Conservation (phyloP, 75 land plant species). For the Sequoiadendron giganteum region DNA sequence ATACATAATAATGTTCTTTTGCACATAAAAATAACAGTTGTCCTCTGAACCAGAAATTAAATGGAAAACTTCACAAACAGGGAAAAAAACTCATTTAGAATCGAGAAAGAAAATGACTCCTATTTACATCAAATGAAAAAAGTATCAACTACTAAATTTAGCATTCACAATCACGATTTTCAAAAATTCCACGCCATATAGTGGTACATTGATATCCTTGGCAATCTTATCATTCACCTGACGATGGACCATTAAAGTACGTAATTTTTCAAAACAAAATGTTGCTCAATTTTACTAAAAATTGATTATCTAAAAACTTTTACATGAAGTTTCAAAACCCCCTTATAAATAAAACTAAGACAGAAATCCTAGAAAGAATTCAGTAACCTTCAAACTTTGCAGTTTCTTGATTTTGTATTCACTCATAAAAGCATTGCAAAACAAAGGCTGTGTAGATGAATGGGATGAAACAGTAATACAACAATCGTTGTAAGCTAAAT, state of each 20-base stretch:
- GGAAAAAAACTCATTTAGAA: too few species aligned
- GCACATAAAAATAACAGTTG: background rate
- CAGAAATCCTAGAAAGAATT: background rate
- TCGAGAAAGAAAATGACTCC: background rate
- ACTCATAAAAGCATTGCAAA: constrained; percentile 24
- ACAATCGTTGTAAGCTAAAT: background rate
- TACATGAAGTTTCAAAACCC: background rate
- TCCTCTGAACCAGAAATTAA: background rate
- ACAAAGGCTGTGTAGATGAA: background rate
- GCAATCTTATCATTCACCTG: too few species aligned
- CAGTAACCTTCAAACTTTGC: background rate
- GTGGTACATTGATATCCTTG: too few species aligned
- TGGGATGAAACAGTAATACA: background rate
- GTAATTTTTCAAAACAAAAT: too few species aligned
- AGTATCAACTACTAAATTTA: too few species aligned
- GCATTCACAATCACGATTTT: too few species aligned
- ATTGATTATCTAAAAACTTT: background rate
- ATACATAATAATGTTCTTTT: background rate
- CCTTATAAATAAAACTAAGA: background rate
- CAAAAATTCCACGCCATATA: too few species aligned
- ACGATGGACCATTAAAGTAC: too few species aligned
- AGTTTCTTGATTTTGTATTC: too few species aligned
- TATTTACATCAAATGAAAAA: background rate
- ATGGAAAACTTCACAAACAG: background rate
- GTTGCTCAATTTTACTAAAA: too few species aligned